These are phyloP conservation scores for Leucocoprinus leucothites DNA, from an alignment of 768 basidiomycete genomes.

Conservation along the genomic window DNA sequence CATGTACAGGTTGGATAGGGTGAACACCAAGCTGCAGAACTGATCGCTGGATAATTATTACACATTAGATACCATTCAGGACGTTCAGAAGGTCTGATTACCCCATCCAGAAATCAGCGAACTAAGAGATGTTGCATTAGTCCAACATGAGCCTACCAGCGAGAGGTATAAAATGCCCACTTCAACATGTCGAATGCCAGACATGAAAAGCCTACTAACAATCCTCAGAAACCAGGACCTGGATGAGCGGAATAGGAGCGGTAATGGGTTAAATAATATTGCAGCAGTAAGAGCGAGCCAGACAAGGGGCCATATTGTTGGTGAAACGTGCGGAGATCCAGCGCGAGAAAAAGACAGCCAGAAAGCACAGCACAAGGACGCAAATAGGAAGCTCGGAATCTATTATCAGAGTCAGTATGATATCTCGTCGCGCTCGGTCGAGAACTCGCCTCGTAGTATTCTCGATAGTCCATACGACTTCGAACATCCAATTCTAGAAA, in stretches of 20 bases:
- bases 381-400: conserved; percentile 80
- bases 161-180: conserved; percentile 33
- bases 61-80: not conserved
- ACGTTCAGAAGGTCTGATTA: conserved; percentile 23
- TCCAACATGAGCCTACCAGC: not conserved
- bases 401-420: conserved; percentile 22
- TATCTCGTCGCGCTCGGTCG: conserved; percentile 6
- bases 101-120: conserved; percentile 91
- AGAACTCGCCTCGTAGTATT: conserved; percentile 56
- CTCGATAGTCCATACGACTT: conserved; percentile 70
- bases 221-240: conserved; percentile 81
- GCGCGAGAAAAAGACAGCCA: conserved; percentile 78
- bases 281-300: conserved; percentile 69
- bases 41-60: conserved; percentile 54
- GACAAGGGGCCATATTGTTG: conserved; percentile 75
- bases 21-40: conserved; percentile 76
- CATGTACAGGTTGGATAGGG: conserved; percentile 69
- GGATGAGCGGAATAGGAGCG: conserved; percentile 55
- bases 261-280: conserved; percentile 75
- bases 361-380: conserved; percentile 73
- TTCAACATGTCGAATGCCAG: conserved; percentile 75
- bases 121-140: conserved; percentile 36
- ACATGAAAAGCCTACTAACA: conserved; percentile 57
- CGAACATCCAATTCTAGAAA: conserved; percentile 62
- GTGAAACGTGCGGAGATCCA: conserved; percentile 49